Conservation (phyloP, 202 grass and related monocot species). For the Zoysia matrella region DNA sequence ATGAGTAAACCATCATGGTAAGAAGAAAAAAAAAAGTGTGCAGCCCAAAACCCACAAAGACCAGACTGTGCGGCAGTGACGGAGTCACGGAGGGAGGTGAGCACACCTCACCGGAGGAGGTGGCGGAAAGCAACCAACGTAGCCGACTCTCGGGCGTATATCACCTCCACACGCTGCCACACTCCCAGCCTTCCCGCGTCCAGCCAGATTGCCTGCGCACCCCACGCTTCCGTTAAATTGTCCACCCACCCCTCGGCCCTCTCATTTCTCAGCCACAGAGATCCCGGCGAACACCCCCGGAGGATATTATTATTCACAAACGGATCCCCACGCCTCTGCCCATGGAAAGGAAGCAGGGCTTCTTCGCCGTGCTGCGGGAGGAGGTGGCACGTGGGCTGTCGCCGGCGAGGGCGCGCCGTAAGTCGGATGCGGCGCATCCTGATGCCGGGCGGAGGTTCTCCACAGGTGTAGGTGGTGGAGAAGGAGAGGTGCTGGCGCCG, state of each 20-base stretch:
- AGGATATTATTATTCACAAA: not conserved
- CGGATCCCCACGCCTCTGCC: not conserved
- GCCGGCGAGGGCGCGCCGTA: constrained; percentile 60
- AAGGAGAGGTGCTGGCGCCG: constrained; percentile 62
- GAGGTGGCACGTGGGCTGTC: constrained; percentile 78
- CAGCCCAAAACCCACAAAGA: no score
- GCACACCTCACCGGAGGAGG: no score
- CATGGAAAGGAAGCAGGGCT: constrained; percentile 85
- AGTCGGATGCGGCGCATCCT: constrained; percentile 28
- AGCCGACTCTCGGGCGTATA: no score
- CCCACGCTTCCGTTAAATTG: constrained; percentile 60
- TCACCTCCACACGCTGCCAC: no score
- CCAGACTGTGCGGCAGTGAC: no score
- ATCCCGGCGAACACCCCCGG: not conserved
- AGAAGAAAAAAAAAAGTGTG: no score
- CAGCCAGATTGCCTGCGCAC: no score
- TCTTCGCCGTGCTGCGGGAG: constrained; percentile 74
- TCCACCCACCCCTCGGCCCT: not conserved
- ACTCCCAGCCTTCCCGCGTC: no score
- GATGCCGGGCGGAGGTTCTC: constrained; percentile 26
- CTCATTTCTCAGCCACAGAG: not conserved
- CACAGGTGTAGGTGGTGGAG: not conserved
- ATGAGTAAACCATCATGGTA: no score
- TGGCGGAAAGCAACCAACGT: no score
- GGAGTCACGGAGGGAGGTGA: no score